These are phyloP conservation scores for Hondaea fermentalgiana DNA, from an alignment of 108 stramenopile species.

Conservation along the genomic window DNA sequence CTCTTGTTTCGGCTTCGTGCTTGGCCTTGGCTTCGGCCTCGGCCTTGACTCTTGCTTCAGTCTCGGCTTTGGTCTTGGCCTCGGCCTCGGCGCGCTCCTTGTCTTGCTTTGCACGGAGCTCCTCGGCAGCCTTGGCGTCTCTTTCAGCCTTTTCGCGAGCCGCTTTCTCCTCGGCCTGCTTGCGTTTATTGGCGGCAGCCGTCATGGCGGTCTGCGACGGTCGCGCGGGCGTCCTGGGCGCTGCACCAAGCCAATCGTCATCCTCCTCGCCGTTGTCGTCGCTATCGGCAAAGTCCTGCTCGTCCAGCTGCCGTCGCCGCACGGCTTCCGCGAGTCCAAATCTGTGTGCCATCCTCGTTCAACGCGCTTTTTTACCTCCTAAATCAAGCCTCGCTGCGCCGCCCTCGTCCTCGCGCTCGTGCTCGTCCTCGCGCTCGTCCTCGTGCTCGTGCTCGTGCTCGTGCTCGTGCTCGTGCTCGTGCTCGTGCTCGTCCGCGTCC, in stretches of 20 bases:
- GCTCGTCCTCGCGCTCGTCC: no score
- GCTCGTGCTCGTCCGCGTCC: no score
- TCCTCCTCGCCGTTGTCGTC: neutral
- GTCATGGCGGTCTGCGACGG: neutral
- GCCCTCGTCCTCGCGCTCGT: no score
- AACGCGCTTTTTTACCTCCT: no score
- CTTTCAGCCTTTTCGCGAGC: no score
- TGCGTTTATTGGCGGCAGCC: no score
- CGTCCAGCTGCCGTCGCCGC: neutral
- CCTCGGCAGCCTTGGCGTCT: no score
- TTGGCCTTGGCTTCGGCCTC: neutral
- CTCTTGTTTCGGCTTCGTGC: neutral
- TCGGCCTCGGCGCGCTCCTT: neutral
- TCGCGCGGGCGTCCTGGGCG: neutral
- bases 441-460: no score
- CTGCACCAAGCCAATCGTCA: neutral
- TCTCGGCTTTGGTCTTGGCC: neutral
- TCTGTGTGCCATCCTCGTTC: neutral
- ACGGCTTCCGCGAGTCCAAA: constrained; percentile 6
- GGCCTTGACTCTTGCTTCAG: neutral
- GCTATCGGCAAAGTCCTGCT: neutral
- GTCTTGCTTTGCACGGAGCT: neutral
- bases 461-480: no score
- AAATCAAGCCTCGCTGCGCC: no score
- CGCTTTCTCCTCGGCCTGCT: no score